Base-by-base conservation (phyloP, 345 rosid species). In the Noccaea bulbosa region DNA sequence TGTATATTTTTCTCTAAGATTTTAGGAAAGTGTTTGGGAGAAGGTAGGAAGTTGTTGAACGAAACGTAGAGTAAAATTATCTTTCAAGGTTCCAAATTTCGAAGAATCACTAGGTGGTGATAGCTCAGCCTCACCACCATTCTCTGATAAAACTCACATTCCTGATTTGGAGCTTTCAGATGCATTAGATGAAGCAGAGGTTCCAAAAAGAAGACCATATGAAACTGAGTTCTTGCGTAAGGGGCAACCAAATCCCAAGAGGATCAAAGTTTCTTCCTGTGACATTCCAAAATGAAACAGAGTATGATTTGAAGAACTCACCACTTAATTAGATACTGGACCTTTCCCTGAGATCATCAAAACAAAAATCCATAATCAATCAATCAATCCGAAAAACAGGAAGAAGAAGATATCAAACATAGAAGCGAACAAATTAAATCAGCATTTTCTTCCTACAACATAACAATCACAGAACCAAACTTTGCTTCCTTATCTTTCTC, bases 321-420 rank as follows among this genome's bases (percentile, higher is more conserved):
- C 99, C 99, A 95, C 83, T 95, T 95, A 50, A 95, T 90, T 35
- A 92, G 90, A 87, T 95, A 95, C 84, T 95, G 99, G 59, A 88
- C 82, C 79, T 88, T 85, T 3, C 98, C 97, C 99, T 95, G 71
- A 74, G 33, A 65, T 63, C 57, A 65, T 50, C 56, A 67, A 58
- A 65, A 52, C 15, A 37, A 60, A 15, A 20, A 53, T 8, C 6
- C 39, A 44, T 62, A 81, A 56, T 30, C 35, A 12, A 58, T 47
- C 24, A 65, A 41, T 66, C 30, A n/a, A n/a, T n/a, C n/a, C n/a
- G n/a, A 22, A 22, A 22, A 32, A 62, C 52, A 61, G 44, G 49
- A 56, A 48, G 1, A 48, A 43, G 16, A 43, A 53, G 40, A 59
- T 32, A 58, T 46, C 51, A 32, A 70, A 65, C 55, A 70, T 65